A percentile compares a stretch with the other conserved stretches of the same genome.
Evolutionary conservation across 116 monocot species (phyloP).

Genomic region (Iris pallida): DNA sequence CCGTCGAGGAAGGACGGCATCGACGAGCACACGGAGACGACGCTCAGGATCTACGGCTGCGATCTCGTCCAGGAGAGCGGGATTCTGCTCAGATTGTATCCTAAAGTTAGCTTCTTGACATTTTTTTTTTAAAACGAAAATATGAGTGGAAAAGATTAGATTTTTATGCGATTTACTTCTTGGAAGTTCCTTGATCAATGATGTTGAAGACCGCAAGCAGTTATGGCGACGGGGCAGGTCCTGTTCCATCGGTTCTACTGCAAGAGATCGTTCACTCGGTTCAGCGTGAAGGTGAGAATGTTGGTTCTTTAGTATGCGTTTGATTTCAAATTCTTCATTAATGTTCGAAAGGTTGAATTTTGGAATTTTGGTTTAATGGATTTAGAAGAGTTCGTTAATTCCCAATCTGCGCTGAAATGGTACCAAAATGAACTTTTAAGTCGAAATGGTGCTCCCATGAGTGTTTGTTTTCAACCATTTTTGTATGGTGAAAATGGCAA

Average conservation of each 20-base stretch:
- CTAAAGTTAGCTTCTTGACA: neutral
- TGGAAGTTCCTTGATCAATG: conserved; percentile 18
- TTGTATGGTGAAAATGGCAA: no score
- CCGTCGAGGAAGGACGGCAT: conserved; percentile 88
- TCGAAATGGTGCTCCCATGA: no score
- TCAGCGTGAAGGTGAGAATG: conserved; percentile 74
- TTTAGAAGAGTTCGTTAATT: no score
- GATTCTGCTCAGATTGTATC: conserved; percentile 72
- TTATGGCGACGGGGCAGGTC: conserved; percentile 85
- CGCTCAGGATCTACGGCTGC: conserved; percentile 62
- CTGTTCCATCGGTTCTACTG: conserved; percentile 92
- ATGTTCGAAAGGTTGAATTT: no score
- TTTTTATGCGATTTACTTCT: neutral
- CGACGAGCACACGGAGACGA: conserved; percentile 63
- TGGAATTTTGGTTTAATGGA: no score
- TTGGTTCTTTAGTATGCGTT: neutral
- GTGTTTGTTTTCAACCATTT: no score
- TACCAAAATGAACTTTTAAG: no score
- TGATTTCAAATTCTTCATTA: neutral
- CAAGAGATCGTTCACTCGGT: conserved; percentile 86
- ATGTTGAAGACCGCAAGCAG: conserved; percentile 54
- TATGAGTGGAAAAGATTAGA: no score
- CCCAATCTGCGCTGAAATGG: no score
- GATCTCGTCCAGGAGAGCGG: conserved; percentile 84
- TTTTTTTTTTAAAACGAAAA: neutral